Evolutionary conservation across 306 rosid species (phyloP), one percentile per base, ranked within the genome.

Genomic region (Cucurbita argyrosperma): DNA sequence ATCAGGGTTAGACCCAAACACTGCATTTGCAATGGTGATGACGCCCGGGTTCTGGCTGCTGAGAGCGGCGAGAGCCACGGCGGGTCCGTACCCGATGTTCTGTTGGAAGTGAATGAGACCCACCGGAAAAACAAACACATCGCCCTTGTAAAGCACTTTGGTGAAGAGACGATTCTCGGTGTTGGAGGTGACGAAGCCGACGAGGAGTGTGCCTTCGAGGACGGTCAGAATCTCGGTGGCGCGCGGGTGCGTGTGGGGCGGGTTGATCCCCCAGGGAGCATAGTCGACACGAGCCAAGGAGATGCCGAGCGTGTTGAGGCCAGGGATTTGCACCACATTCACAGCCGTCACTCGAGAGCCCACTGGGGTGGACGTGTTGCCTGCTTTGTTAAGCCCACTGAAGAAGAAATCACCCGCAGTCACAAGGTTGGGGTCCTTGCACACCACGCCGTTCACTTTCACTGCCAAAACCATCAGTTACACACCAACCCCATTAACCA

Each of bases 221-320:
- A 83, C 60, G 0, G 83, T 73, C 64, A 83, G 26, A 72, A 83
- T 55, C 76, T 79, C 83, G 52, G 81, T 57, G 72, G 83, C 86
- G 0, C 85, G 83, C 39, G 86, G 86, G 62, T 83, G 86, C 54
- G 81, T 83, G 79, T 83, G 86, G 11, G 83, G 86, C 60, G 86
- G 81, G 74, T 83, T 83, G 71, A 74, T 35, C 0, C 86, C 86
- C 14, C 65, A 56, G 0, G 81, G 75, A 10, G 79, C 77, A 9
- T 76, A 83, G 71, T 83, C 85, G 0, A 82, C 39, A 30, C 85
- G 80, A 0, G 75, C 74, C 2, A 82, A 78, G 13, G 85, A 82
- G 58, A 83, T 77, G 13, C 77, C 83, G 0, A 83, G 74, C 8
- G 86, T 79, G 81, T 83, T 83, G 30, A 83, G 77, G 8, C 86